phyloP scores from a whole-genome alignment of 306 rosid genomes.

The Gillenia trifoliata region DNA sequence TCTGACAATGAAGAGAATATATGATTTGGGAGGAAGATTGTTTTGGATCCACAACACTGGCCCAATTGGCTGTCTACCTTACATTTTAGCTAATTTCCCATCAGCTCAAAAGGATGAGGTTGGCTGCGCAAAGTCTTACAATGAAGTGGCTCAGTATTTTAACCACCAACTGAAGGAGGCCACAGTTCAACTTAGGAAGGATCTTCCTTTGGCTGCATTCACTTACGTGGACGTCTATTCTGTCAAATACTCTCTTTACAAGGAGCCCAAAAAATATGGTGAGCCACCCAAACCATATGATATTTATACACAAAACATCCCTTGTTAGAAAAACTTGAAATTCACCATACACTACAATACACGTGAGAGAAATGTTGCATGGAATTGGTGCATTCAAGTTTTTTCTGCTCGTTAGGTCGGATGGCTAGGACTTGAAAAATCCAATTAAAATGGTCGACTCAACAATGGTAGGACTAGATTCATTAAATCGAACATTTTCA shows the following conservation, averaged over 20 bases:
- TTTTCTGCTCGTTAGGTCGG: no score
- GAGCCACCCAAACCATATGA: background rate
- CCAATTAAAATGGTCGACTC: no score
- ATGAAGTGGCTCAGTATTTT: conserved; percentile 47
- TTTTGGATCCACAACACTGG: conserved; percentile 75
- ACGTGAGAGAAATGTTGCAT: no score
- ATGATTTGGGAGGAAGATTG: conserved; percentile 37
- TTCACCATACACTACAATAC: no score
- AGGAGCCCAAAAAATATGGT: conserved; percentile 36
- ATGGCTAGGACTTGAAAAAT: no score
- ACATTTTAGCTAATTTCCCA: conserved; percentile 7
- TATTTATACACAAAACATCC: background rate
- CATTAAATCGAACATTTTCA: no score
- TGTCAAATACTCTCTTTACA: conserved; percentile 28
- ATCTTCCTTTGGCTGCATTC: conserved; percentile 43
- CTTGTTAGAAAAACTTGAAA: no score
- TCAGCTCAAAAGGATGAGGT: conserved; percentile 23
- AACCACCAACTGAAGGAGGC: conserved; percentile 43
- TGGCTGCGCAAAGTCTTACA: conserved; percentile 48
- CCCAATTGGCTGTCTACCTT: conserved; percentile 55
- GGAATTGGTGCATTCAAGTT: no score
- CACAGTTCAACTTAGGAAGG: conserved; percentile 31
- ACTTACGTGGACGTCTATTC: conserved; percentile 46
- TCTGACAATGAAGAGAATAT: conserved; percentile 21
- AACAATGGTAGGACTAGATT: no score